Evolutionary conservation across 2,329 filamentous ascomycete genomes (phyloP), one percentile per base, ranked within the genome.

Genomic region (Botryotinia calthae): DNA sequence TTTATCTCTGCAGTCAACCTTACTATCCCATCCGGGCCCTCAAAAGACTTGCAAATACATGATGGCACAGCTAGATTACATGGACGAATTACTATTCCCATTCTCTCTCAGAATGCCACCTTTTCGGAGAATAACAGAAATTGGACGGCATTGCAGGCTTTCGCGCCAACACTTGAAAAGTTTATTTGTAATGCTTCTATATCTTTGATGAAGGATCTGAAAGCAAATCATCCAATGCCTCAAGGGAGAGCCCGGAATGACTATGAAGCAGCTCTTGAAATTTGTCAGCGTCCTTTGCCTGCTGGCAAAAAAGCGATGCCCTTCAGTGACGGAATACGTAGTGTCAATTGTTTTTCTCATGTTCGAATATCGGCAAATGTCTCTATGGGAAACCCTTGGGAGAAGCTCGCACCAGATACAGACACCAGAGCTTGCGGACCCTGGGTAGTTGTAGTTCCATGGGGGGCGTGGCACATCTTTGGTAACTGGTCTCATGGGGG

Each of bases 391-490:
- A 25, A 28, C 5, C 31, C 46, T 5, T 18, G 5, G 22, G 46
- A 54, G 63, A 66, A 16, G 2, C 64, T 54, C 10, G 0, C 9
- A 40, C 46, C 34, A 22, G 46, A 54, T 54, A 40, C 14, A 44
- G 20, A 66, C 1, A 54, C 46, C 16, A 1, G 46, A 40, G 46
- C 14, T 20, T 54, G 34, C 20, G 46, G 64, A 5, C 25, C 34
- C n/a, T 54, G 46, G 34, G 34, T 66, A 3, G 14, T n/a, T 1
- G 22, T 54, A 51, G 9, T 51, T 28, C 6, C 31, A 37, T 51
- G 9, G 25, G 34, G 64, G 8, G 0, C 22, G 9, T 28, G 44
- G 7, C 0, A 0, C 10, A 16, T n/a, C 8, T 1, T 1, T 20
- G 4, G 37, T n/a, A 25, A 54, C 14, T 28, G 31, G 31, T 1